phyloP scores from a whole-genome alignment of 2,329 filamentous ascomycete genomes.

The Arachnopeziza araneosa region DNA sequence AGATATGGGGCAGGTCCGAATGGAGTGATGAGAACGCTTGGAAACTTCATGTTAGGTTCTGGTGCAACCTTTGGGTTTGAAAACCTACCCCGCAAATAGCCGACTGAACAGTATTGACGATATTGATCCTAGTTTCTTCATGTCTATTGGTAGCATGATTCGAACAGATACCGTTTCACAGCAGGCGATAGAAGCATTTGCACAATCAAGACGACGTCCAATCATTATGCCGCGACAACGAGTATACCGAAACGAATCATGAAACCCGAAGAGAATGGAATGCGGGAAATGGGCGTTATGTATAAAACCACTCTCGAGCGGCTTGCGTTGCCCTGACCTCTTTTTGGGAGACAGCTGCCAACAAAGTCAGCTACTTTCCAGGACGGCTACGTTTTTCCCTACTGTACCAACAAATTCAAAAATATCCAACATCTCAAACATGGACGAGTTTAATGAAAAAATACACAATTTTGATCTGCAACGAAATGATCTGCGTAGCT shows the following conservation, averaged over 20 bases:
- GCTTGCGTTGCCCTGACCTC: background rate
- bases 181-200: slow-evolving; percentile 69
- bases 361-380: background rate
- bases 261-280: background rate
- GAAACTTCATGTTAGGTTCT: slow-evolving; percentile 94
- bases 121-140: slow-evolving; percentile 71
- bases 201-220: slow-evolving; percentile 66
- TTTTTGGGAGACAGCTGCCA: background rate
- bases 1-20: slow-evolving; percentile 90
- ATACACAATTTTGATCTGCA: background rate
- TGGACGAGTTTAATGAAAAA: background rate
- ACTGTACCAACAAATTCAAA: background rate
- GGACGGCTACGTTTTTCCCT: background rate
- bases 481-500: background rate
- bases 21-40: slow-evolving; percentile 87
- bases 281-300: background rate
- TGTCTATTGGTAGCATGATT: slow-evolving; percentile 97
- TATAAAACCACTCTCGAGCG: background rate
- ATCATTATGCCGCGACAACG: slow-evolving; percentile 50
- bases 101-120: background rate
- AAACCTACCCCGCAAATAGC: background rate
- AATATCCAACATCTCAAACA: background rate
- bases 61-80: slow-evolving; percentile 89
- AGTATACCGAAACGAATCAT: background rate
- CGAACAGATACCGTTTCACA: slow-evolving; percentile 76